phyloP scores from a whole-genome alignment of 768 basidiomycete genomes.

The Lenzites betulinus region DNA sequence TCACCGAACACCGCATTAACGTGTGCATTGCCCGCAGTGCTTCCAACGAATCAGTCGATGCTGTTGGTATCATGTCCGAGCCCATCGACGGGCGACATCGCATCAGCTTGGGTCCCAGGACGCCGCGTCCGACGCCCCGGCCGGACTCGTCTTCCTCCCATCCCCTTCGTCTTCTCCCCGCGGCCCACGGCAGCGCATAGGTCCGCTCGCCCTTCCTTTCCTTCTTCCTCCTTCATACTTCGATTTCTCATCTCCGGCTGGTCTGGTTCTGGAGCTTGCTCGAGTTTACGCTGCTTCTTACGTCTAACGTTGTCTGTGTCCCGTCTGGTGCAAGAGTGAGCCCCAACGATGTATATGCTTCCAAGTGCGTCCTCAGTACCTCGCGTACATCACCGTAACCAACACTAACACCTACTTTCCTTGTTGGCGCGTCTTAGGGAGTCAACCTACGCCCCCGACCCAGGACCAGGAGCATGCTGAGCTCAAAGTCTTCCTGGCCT shows the following conservation, averaged over 20 bases:
- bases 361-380: not conserved
- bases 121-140: not conserved
- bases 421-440: not conserved
- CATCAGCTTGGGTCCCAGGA: not conserved
- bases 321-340: not conserved
- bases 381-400: no score
- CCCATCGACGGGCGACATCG: not conserved
- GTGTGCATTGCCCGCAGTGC: no score
- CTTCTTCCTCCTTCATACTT: not conserved
- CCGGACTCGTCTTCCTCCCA: conserved; percentile 1
- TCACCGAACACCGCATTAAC: no score
- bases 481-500: conserved; percentile 16
- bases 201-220: not conserved
- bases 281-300: not conserved
- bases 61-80: conserved; percentile 3
- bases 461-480: conserved; percentile 14
- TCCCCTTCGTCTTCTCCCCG: conserved; percentile 5
- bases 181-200: conserved; percentile 17
- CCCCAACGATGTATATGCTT: conserved; percentile 1
- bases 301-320: not conserved
- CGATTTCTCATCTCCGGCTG: conserved; percentile 8
- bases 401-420: not conserved
- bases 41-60: conserved; percentile 18
- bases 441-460: not conserved
- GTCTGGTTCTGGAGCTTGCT: conserved; percentile 23